A percentile compares a stretch with the other conserved stretches of the same genome.
Conservation (phyloP, 2,329 filamentous ascomycete species). For the Alternaria brassicae region DNA sequence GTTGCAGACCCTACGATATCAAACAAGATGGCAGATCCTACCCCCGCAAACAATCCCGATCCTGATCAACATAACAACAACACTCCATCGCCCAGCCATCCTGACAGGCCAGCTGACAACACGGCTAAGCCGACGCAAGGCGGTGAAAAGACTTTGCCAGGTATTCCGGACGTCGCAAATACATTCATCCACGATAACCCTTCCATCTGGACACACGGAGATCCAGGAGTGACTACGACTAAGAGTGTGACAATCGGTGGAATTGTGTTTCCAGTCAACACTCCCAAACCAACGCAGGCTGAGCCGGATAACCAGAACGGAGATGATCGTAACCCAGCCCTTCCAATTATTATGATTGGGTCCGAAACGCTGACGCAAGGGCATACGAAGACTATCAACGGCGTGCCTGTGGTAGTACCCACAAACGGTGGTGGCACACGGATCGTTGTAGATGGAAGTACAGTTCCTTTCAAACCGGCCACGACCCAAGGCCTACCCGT, state of each 20-base stretch:
- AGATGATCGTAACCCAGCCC: neutral
- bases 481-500: slow-evolving; percentile 28
- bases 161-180: slow-evolving; percentile 9
- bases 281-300: slow-evolving; percentile 21
- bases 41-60: neutral
- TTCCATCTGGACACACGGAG: neutral
- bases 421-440: slow-evolving; percentile 28
- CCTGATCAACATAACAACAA: slow-evolving; percentile 1
- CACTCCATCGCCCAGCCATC: neutral
- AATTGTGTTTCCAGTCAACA: slow-evolving; percentile 24
- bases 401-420: slow-evolving; percentile 39
- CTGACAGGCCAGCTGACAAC: neutral
- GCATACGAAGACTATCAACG: slow-evolving; percentile 41
- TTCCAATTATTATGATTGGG: slow-evolving; percentile 34
- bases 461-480: slow-evolving; percentile 29
- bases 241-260: slow-evolving; percentile 32
- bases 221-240: slow-evolving; percentile 3
- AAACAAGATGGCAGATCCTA: neutral
- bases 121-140: slow-evolving; percentile 7
- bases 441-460: slow-evolving; percentile 41
- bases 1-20: neutral
- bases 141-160: slow-evolving; percentile 8
- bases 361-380: slow-evolving; percentile 39
- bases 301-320: slow-evolving; percentile 9
- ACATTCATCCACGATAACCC: slow-evolving; percentile 1